Percentiles rank a stretch among this genome's conserved stretches.
phyloP scores from a whole-genome alignment of 306 rosid genomes.

The Rubus idaeus region DNA sequence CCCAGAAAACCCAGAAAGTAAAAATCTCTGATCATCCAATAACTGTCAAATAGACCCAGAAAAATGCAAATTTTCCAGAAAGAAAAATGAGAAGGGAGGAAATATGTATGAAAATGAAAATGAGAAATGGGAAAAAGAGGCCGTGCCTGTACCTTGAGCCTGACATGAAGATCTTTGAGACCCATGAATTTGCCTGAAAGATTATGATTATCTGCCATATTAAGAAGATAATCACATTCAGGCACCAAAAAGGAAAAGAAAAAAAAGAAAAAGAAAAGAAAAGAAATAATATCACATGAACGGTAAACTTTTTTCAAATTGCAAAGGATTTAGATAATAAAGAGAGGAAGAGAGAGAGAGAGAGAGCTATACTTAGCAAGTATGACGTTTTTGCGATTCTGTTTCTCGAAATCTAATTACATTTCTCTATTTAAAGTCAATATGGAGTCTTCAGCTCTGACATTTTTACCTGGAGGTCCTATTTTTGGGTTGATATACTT shows the following conservation, averaged over 20 bases:
- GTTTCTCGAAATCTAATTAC: not conserved
- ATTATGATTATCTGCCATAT: conserved; percentile 10
- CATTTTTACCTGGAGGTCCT: not conserved
- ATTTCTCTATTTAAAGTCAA: conserved; percentile 14
- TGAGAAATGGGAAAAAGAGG: not conserved
- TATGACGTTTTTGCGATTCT: not conserved
- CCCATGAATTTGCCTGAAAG: conserved; percentile 28
- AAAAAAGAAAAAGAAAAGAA: not conserved
- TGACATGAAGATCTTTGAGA: conserved; percentile 44
- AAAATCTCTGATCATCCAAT: not conserved
- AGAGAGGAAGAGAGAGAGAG: not conserved
- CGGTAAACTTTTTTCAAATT: not conserved
- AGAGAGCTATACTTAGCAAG: conserved; percentile 3
- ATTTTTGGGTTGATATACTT: conserved; percentile 1
- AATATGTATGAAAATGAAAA: not conserved
- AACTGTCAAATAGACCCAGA: not conserved
- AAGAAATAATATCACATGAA: not conserved
- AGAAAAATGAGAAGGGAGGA: not conserved
- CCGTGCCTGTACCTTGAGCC: conserved; percentile 41
- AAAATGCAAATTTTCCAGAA: not conserved
- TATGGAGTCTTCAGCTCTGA: conserved; percentile 6
- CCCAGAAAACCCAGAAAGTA: not conserved
- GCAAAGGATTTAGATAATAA: not conserved
- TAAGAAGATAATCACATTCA: conserved; percentile 19
- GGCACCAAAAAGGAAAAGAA: not conserved